Evolutionary conservation across 768 basidiomycete genomes (phyloP).

Genomic region (Boletus patriciae): DNA sequence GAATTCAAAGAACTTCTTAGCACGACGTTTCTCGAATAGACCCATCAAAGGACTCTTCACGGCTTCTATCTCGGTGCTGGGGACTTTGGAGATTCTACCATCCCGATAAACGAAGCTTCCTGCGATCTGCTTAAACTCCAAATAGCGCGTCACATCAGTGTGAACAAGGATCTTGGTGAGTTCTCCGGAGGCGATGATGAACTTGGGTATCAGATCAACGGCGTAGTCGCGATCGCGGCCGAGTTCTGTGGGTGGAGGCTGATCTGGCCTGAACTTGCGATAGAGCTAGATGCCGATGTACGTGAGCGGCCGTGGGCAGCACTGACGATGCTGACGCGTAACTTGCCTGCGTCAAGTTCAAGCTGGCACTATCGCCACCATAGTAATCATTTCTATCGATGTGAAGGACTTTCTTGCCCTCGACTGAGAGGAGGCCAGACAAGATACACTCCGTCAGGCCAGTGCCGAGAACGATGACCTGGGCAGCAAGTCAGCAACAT

Average conservation of each 20-base stretch:
- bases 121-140: slow-evolving; percentile 99
- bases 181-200: slow-evolving; percentile 98
- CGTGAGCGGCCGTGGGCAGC: slow-evolving; percentile 15
- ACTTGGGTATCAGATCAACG: slow-evolving; percentile 97
- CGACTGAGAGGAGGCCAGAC: slow-evolving; percentile 96
- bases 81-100: slow-evolving; percentile 95
- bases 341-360: slow-evolving; percentile 93
- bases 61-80: slow-evolving; percentile 96
- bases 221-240: slow-evolving; percentile 98
- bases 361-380: slow-evolving; percentile 93
- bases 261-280: slow-evolving; percentile 86
- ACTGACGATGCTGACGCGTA: slow-evolving; percentile 8
- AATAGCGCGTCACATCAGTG: slow-evolving; percentile 97
- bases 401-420: slow-evolving; percentile 99
- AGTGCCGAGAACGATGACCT: slow-evolving; percentile 93
- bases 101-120: slow-evolving; percentile 98
- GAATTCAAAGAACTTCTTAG: slow-evolving; percentile 98
- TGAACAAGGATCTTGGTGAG: slow-evolving; percentile 98
- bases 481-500: slow-evolving; percentile 19
- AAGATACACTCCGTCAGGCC: slow-evolving; percentile 98
- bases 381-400: slow-evolving; percentile 99
- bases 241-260: slow-evolving; percentile 75
- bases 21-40: slow-evolving; percentile 96
- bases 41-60: slow-evolving; percentile 96
- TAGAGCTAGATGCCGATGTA: slow-evolving; percentile 64